Percentiles rank a stretch among this genome's conserved stretches.
Evolutionary conservation across 2,329 filamentous ascomycete species (phyloP).

Genomic region (Epichloe gansuensis): DNA sequence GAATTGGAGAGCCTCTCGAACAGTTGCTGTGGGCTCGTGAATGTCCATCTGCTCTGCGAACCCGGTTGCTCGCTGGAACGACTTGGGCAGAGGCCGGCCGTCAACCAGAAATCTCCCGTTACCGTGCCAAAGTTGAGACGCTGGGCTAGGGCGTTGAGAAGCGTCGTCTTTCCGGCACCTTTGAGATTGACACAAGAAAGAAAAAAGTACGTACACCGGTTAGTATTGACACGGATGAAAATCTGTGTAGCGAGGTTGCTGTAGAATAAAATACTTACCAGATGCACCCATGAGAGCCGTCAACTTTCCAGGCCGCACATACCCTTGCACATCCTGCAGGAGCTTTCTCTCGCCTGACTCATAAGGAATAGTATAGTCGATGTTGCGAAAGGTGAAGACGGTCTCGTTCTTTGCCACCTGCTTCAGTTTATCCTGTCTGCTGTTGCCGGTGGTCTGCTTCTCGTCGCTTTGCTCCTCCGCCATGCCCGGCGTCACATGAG

Average conservation of each 20-base stretch:
- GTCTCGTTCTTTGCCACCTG: constrained; percentile 50
- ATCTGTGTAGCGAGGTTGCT: not conserved
- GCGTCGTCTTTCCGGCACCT: constrained; percentile 57
- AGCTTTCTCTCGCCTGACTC: constrained; percentile 57
- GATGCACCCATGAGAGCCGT: constrained; percentile 64
- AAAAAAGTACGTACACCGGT: not conserved
- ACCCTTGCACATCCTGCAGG: constrained; percentile 68
- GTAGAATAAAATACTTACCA: constrained; percentile 14
- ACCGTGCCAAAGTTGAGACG: constrained; percentile 68
- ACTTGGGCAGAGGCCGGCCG: constrained; percentile 55
- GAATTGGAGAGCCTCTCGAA: constrained; percentile 54
- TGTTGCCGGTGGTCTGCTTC: constrained; percentile 17
- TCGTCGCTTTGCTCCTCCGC: constrained; percentile 10
- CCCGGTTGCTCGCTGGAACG: constrained; percentile 71
- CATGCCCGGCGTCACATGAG: constrained; percentile 53
- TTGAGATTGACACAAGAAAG: constrained; percentile 1
- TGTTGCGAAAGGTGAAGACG: constrained; percentile 40
- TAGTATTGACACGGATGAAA: not conserved
- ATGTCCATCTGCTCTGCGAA: constrained; percentile 55
- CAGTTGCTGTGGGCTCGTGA: constrained; percentile 53
- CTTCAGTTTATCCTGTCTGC: constrained; percentile 19
- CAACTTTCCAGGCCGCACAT: constrained; percentile 69
- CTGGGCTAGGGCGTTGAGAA: constrained; percentile 61
- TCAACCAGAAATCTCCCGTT: constrained; percentile 70
- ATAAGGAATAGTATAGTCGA: constrained; percentile 37